Evolutionary conservation across 1,139 yeast species (phyloP).

Genomic region (Geotrichum aggregatum): DNA sequence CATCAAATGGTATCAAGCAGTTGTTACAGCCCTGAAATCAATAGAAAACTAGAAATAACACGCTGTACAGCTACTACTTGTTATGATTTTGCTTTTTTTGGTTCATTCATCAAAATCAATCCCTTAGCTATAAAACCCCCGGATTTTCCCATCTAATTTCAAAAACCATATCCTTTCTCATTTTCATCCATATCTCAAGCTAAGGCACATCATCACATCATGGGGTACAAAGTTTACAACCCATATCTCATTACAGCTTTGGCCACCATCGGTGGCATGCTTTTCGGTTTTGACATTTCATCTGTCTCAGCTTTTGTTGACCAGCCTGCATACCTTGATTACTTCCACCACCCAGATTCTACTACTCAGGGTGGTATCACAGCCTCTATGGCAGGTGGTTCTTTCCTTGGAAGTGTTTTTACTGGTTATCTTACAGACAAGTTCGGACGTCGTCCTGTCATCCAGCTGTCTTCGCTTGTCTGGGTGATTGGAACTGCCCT

Average conservation of each 20-base stretch:
- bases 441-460: slow-evolving; percentile 69
- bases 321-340: slow-evolving; percentile 54
- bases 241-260: slow-evolving; percentile 42
- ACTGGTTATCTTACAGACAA: slow-evolving; percentile 56
- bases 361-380: slow-evolving; percentile 82
- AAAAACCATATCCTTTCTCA: no score
- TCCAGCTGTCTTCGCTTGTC: slow-evolving; percentile 70
- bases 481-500: slow-evolving; percentile 79
- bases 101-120: no score
- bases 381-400: slow-evolving; percentile 90
- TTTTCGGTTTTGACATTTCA: slow-evolving; percentile 94
- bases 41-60: no score
- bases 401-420: slow-evolving; percentile 47
- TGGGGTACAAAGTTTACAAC: slow-evolving; percentile 37
- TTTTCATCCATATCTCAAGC: no score
- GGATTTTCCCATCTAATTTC: no score
- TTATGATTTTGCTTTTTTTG: no score
- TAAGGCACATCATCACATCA: no score
- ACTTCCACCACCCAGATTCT: slow-evolving; percentile 36
- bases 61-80: no score
- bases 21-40: no score
- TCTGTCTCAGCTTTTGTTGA: slow-evolving; percentile 83
- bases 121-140: no score
- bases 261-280: slow-evolving; percentile 89
- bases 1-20: no score